These are phyloP conservation scores for Cryphonectria japonica DNA, from an alignment of 2,329 filamentous ascomycete species.

Conservation along the genomic window DNA sequence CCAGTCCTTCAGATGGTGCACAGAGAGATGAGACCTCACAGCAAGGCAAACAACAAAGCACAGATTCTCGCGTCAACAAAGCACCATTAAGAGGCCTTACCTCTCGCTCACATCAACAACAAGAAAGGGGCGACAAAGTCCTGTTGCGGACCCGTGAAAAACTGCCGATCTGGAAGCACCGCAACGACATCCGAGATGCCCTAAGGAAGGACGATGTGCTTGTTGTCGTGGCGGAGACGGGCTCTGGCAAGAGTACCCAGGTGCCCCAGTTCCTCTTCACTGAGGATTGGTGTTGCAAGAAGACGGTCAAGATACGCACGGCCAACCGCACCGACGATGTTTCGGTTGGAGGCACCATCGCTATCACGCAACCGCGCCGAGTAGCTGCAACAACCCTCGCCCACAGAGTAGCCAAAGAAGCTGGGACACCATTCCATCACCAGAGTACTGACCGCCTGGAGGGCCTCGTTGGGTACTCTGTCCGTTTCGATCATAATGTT, in stretches of 20 bases:
- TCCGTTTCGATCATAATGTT: slow-evolving; percentile 88
- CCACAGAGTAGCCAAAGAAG: slow-evolving; percentile 81
- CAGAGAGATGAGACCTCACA: not conserved
- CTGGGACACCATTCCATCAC: slow-evolving; percentile 56
- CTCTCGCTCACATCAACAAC: not conserved
- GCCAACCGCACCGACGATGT: slow-evolving; percentile 46
- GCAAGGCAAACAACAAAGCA: slow-evolving; percentile 5
- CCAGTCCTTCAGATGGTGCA: too few species aligned
- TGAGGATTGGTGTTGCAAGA: slow-evolving; percentile 77
- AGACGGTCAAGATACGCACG: slow-evolving; percentile 52
- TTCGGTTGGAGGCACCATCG: slow-evolving; percentile 77
- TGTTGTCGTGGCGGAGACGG: slow-evolving; percentile 89
- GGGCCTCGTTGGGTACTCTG: slow-evolving; percentile 83
- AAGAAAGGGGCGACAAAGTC: slow-evolving; percentile 21
- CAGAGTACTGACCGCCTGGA: slow-evolving; percentile 38
- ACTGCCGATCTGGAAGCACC: slow-evolving; percentile 80
- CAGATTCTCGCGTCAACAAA: slow-evolving; percentile 10
- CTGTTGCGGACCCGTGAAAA: slow-evolving; percentile 58
- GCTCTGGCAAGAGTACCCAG: slow-evolving; percentile 96
- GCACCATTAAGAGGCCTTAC: slow-evolving; percentile 32
- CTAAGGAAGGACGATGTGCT: slow-evolving; percentile 75
- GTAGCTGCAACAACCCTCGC: slow-evolving; percentile 93
- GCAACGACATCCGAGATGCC: slow-evolving; percentile 67
- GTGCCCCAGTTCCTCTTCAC: slow-evolving; percentile 84
- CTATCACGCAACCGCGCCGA: slow-evolving; percentile 90